Conservation (phyloP, 495 filamentous ascomycete genomes). For the Pseudevernia furfuracea region DNA sequence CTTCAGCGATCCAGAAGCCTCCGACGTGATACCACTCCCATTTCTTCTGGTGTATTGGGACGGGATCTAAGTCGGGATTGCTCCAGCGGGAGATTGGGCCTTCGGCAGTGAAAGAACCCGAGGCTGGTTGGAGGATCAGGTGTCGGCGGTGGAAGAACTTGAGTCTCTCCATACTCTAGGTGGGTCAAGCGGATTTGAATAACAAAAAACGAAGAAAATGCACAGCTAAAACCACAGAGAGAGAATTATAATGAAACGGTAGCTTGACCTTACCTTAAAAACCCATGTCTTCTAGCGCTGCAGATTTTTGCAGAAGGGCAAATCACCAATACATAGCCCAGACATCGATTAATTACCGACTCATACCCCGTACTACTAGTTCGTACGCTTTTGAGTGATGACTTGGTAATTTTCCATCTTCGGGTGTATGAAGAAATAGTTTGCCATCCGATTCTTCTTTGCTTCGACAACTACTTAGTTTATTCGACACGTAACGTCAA, state of each 20-base stretch:
- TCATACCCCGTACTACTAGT: too few species aligned
- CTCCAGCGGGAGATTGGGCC: slow-evolving; percentile 12
- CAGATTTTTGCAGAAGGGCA: too few species aligned
- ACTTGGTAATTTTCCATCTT: too few species aligned
- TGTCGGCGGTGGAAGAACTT: not conserved
- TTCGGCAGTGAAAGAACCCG: slow-evolving; percentile 3
- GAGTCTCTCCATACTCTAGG: not conserved
- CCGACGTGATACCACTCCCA: slow-evolving; percentile 29
- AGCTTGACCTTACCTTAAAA: not conserved
- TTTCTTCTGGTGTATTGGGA: slow-evolving; percentile 22
- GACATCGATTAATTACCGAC: too few species aligned
- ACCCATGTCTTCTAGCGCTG: not conserved
- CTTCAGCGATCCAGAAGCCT: slow-evolving; percentile 31
- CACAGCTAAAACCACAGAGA: not conserved
- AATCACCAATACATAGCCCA: too few species aligned
- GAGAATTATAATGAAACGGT: not conserved
- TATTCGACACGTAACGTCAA: too few species aligned
- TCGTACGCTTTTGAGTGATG: too few species aligned
- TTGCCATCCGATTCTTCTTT: too few species aligned
- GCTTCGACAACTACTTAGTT: too few species aligned
- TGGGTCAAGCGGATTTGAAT: not conserved
- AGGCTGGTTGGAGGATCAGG: not conserved
- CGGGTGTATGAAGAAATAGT: too few species aligned
- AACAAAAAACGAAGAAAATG: not conserved
- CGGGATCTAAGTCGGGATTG: slow-evolving; percentile 26